Evolutionary conservation across 306 rosid genomes (phyloP), one percentile per base, ranked within the genome.

Genomic region (Mimosa bimucronata): DNA sequence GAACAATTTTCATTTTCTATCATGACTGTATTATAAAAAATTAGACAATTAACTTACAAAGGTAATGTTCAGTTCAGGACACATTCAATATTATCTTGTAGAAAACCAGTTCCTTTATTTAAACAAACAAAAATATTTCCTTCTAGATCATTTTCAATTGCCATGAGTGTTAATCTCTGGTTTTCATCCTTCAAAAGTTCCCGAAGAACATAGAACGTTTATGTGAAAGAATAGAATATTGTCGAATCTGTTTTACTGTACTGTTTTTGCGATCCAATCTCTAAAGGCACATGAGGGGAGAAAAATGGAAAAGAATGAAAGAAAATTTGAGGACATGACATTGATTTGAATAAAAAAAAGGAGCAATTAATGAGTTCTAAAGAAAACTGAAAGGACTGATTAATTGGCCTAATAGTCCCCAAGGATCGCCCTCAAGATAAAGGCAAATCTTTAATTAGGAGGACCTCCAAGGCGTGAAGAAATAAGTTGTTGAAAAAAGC

Each of bases 301-400:
- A 28, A 25, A 25, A 40, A 8, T 12, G 12, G 28, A 31, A 67
- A 38, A 14, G 46, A 37, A 52, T 7, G 21, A 29, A 70, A n/a
- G 5, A 15, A 58, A 41, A 12, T 9, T 19, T 41, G 40, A 25
- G 75, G 58, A 80, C 44, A 65, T 38, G 83, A 80, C 69, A 28
- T 66, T 66, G 79, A 74, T 74, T 74, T 80, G 79, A 80, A 80
- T 48, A 23, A 25, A 46, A 65, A 38, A 18, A 19, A 26, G 40
- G 34, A 64, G 57, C 69, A 74, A 74, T 28, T 65, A 74, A 66
- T n/a, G n/a, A 53, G 60, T 53, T n/a, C 52, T 65, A 72, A 29
- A 53, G 19, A 64, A 42, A 4, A 48, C 46, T 50, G 62, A 73
- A 62, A 65, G 34, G 75, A 65, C 26, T 18, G 3, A 64, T 81